These are phyloP conservation scores for Grigorovia transvaalensis DNA, from an alignment of 805 yeast genomes.

Conservation along the genomic window DNA sequence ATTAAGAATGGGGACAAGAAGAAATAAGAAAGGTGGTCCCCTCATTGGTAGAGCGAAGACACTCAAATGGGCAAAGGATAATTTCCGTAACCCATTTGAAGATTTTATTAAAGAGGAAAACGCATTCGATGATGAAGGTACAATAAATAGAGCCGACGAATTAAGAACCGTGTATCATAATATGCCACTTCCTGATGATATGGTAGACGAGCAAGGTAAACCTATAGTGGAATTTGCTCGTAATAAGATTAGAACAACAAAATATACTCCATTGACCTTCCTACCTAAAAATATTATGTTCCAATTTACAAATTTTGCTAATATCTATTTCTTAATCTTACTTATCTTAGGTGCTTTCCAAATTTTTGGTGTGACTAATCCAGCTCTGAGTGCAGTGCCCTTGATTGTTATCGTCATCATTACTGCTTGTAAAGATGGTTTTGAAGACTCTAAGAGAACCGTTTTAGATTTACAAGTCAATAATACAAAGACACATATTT, in stretches of 20 bases:
- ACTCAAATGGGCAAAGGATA: slow-evolving; percentile 37
- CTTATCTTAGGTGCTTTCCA: slow-evolving; percentile 69
- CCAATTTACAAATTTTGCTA: slow-evolving; percentile 86
- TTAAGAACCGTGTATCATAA: slow-evolving; percentile 50
- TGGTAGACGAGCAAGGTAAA: slow-evolving; percentile 49
- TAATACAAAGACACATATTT: slow-evolving; percentile 60
- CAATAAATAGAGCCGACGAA: slow-evolving; percentile 32
- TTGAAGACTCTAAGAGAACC: slow-evolving; percentile 73
- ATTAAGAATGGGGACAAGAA: slow-evolving; percentile 85
- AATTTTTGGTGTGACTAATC: slow-evolving; percentile 74
- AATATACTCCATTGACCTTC: slow-evolving; percentile 83
- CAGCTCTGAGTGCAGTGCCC: slow-evolving; percentile 67
- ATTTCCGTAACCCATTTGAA: slow-evolving; percentile 28
- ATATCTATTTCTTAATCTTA: slow-evolving; percentile 71
- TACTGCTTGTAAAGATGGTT: slow-evolving; percentile 70
- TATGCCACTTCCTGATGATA: slow-evolving; percentile 46
- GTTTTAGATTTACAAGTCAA: slow-evolving; percentile 63
- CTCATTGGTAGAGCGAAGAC: slow-evolving; percentile 50
- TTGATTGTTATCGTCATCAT: slow-evolving; percentile 64
- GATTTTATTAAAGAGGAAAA: slow-evolving; percentile 19
- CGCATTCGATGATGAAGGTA: slow-evolving; percentile 27
- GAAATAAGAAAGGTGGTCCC: slow-evolving; percentile 64
- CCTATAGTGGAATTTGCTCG: slow-evolving; percentile 60
- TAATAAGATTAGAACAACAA: slow-evolving; percentile 90
- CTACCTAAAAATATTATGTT: slow-evolving; percentile 71